Conservation (phyloP, 768 basidiomycete genomes). For the Tephrocybe sp. region DNA sequence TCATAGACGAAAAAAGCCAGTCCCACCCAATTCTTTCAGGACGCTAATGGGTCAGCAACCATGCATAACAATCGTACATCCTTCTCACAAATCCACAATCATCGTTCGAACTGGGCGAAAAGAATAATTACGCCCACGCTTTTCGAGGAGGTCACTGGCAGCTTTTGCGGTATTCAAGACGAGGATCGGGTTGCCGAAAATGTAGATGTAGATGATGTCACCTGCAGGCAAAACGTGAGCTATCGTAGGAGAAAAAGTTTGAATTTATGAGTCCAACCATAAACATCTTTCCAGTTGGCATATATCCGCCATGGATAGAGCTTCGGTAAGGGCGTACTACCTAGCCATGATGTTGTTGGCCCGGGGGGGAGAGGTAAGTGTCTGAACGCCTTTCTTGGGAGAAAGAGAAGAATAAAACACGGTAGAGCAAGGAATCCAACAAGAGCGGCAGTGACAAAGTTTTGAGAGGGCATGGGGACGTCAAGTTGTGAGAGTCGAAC, state of each 20-base stretch:
- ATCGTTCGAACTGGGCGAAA: conserved; percentile 40
- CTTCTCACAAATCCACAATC: conserved; percentile 40
- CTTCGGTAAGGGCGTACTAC: conserved; percentile 30
- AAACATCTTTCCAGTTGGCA: conserved; percentile 40
- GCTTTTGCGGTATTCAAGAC: conserved; percentile 42
- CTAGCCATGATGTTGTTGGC: conserved; percentile 34
- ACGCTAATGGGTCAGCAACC: background rate
- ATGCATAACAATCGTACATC: background rate
- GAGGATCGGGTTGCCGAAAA: conserved; percentile 45
- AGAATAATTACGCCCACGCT: conserved; percentile 42
- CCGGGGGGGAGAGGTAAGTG: conserved; percentile 38
- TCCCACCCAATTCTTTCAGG: conserved; percentile 42
- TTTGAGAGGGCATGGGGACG: background rate
- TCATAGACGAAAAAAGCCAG: conserved; percentile 40
- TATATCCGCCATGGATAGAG: conserved; percentile 44
- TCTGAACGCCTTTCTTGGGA: conserved; percentile 5
- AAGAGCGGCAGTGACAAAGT: conserved; percentile 1
- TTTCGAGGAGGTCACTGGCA: conserved; percentile 44
- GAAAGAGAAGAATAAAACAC: conserved; percentile 14
- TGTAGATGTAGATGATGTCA: conserved; percentile 43
- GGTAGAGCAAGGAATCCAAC: conserved; percentile 13
- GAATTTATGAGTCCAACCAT: conserved; percentile 29
- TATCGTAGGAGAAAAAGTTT: background rate
- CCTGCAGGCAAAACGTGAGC: conserved; percentile 25
- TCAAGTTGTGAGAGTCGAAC: background rate